Percentiles rank a stretch among this genome's conserved stretches.
Conservation (phyloP, 495 filamentous ascomycete species). For the Cetradonia linearis region DNA sequence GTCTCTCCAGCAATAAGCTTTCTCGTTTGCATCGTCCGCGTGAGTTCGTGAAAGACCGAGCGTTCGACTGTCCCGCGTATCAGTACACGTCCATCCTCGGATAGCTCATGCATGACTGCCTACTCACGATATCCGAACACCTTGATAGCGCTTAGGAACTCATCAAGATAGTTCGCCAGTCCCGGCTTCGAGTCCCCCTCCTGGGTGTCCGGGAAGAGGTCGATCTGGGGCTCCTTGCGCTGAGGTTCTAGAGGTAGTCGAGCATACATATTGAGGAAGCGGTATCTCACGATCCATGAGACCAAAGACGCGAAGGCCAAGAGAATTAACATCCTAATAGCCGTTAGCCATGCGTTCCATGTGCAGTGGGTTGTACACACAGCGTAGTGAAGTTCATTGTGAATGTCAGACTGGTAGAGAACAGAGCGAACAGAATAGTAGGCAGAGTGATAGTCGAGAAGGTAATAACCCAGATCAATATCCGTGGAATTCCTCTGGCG, state of each 20-base stretch:
- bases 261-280: slow-evolving; percentile 90
- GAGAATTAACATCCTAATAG: slow-evolving; percentile 62
- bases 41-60: slow-evolving; percentile 94
- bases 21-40: slow-evolving; percentile 92
- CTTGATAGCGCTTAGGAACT: slow-evolving; percentile 98
- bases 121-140: slow-evolving; percentile 74
- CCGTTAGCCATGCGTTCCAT: slow-evolving; percentile 17
- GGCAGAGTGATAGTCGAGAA: slow-evolving; percentile 83
- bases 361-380: slow-evolving; percentile 38
- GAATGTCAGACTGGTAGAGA: slow-evolving; percentile 91
- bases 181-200: slow-evolving; percentile 86
- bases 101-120: not conserved
- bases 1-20: slow-evolving; percentile 96
- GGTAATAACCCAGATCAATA: slow-evolving; percentile 74
- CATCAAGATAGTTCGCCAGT: slow-evolving; percentile 88
- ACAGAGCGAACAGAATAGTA: slow-evolving; percentile 80
- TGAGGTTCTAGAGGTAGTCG: slow-evolving; percentile 88
- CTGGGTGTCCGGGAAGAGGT: slow-evolving; percentile 85
- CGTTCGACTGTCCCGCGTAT: slow-evolving; percentile 51
- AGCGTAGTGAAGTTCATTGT: slow-evolving; percentile 97
- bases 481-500: slow-evolving; percentile 56
- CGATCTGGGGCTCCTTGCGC: slow-evolving; percentile 88
- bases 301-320: slow-evolving; percentile 65
- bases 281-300: slow-evolving; percentile 89
- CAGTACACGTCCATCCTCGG: not conserved